Base-by-base conservation (phyloP, 2,329 filamentous ascomycete genomes). In the Penicillium sp. region DNA sequence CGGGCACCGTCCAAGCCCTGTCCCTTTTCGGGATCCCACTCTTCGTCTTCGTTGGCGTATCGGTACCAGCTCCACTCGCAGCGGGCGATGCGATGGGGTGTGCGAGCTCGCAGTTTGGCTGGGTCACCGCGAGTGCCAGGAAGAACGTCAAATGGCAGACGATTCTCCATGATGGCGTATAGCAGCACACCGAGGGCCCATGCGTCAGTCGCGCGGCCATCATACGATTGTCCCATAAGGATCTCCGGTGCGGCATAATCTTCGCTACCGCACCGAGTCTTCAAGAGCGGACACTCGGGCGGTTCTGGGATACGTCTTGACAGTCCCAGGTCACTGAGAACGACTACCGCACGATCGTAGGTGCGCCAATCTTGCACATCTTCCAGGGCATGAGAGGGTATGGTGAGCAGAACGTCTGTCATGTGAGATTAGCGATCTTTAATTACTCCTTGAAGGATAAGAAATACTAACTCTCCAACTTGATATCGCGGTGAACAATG, bases 191-290 rank as follows among this genome's bases (percentile, higher is more conserved):
- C 93, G 1, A 97, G 78, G 0, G 92, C 95, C 93, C 93, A 98
- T 8, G 89, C 90, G 66, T 98, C 93, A 0, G 88, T 95, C 1
- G 86, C 82, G 32, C 89, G 88, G 28, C 93, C 93, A 66, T 97
- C 91, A 66, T 98, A 98, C 6, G 89, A 83, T 65, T 95, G 89
- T 23, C 92, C 92, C 78, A 98, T 89, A 46, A 98, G 86, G 40
- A 98, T 90, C 68, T 98, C 93, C 0, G 93, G 93, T 0, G 93
- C 92, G 1, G 92, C 92, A 66, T 98, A 98, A 72, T 98, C 93
- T 71, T 97, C 93, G 35, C 88, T 95, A 28, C 93, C 93, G 68
- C 93, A 98, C 8, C 93, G 83, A 1, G 92, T 97, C 53, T 88
- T 88, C n/a, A 98, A 80, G 53, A 92, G 86, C 58, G 95, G 89